These are phyloP conservation scores for Pythium aquatile DNA, from an alignment of 352 stramenopile genomes.

Conservation along the genomic window DNA sequence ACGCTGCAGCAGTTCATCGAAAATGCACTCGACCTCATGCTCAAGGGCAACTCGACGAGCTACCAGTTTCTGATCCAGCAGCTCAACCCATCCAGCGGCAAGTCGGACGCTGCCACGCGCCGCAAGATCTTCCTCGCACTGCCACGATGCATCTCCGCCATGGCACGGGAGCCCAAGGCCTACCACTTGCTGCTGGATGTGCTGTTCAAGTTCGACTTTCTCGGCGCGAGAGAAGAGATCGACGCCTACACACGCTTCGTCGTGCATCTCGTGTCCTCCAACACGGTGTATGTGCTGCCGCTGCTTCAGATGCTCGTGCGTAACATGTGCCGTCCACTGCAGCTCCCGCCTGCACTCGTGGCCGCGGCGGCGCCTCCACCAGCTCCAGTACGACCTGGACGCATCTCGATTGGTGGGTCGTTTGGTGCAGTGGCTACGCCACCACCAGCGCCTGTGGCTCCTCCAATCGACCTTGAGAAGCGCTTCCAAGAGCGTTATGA, in stretches of 20 bases:
- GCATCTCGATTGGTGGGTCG: constrained; percentile 46
- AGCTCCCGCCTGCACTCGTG: constrained; percentile 40
- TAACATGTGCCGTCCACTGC: constrained; percentile 57
- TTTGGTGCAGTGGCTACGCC: constrained; percentile 29
- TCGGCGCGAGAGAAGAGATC: constrained; percentile 53
- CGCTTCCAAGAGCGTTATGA: constrained; percentile 58
- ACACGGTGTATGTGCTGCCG: constrained; percentile 78
- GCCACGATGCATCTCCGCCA: constrained; percentile 70
- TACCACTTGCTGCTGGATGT: constrained; percentile 73
- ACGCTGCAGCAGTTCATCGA: constrained; percentile 84
- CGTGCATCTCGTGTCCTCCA: constrained; percentile 79
- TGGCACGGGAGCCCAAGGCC: constrained; percentile 65
- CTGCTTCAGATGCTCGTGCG: constrained; percentile 83
- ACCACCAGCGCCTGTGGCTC: constrained; percentile 4
- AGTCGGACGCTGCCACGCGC: constrained; percentile 39
- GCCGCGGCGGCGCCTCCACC: constrained; percentile 13
- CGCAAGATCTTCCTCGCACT: constrained; percentile 76
- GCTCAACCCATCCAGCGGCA: constrained; percentile 38
- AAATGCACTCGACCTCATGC: constrained; percentile 74
- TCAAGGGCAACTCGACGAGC: constrained; percentile 83
- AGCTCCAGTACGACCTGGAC: constrained; percentile 1
- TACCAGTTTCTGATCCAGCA: constrained; percentile 78
- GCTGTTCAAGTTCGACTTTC: constrained; percentile 81
- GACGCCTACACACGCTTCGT: constrained; percentile 72
- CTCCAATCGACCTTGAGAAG: constrained; percentile 44